A percentile compares a stretch with the other conserved stretches of the same genome.
Evolutionary conservation across 192 early-diverging fungal genomes (phyloP).

Genomic region (Umbelopsis sp.): DNA sequence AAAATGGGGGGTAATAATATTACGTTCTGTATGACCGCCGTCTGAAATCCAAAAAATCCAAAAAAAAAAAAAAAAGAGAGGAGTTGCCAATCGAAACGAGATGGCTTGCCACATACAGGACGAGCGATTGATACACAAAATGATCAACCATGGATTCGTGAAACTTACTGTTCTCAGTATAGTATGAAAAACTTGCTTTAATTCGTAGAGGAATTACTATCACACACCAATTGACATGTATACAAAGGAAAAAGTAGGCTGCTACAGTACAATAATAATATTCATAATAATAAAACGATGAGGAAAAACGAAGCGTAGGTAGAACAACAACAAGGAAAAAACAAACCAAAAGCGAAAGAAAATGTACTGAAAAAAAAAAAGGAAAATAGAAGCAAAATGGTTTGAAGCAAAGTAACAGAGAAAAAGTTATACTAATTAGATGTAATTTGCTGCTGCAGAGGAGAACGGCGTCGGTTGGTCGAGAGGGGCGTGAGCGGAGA

Average conservation of each 20-base stretch:
- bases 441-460: background rate
- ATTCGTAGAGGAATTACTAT: background rate
- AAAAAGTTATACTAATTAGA: background rate
- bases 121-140: background rate
- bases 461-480: background rate
- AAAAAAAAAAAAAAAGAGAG: background rate
- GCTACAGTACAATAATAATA: background rate
- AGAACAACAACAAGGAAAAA: background rate
- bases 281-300: background rate
- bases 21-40: too few species aligned
- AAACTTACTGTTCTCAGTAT: background rate
- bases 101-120: background rate
- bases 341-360: background rate
- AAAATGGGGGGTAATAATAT: too few species aligned
- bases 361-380: too few species aligned
- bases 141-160: slow-evolving; percentile 10
- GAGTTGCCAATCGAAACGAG: background rate
- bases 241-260: background rate
- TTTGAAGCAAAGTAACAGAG: background rate
- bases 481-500: background rate
- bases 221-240: background rate
- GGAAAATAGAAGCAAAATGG: background rate
- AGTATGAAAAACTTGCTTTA: background rate
- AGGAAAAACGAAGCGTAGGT: background rate
- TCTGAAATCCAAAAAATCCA: background rate